These are phyloP conservation scores for Neofusicoccum ribis DNA, from an alignment of 2,329 filamentous ascomycete genomes.

Conservation along the genomic window DNA sequence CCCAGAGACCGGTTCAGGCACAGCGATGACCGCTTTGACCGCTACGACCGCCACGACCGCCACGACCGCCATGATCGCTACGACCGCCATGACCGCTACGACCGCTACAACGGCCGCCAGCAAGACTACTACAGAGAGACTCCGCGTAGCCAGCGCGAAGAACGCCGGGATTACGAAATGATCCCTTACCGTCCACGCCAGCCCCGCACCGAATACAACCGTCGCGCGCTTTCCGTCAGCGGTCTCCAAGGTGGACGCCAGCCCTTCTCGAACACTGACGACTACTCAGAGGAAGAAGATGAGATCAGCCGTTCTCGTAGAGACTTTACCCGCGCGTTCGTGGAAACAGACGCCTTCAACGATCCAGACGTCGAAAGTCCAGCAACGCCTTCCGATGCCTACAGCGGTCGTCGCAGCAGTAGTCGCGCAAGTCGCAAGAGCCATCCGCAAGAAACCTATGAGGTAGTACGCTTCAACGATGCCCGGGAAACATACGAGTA, in stretches of 20 bases:
- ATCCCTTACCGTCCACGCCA: neutral
- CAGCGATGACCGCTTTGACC: no score
- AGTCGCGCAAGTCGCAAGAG: constrained; percentile 5
- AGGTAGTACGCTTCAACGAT: neutral
- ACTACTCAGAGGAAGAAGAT: constrained; percentile 16
- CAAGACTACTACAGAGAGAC: neutral
- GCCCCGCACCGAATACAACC: constrained; percentile 1
- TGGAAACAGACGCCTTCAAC: constrained; percentile 18
- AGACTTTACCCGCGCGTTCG: constrained; percentile 16
- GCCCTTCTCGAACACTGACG: constrained; percentile 7
- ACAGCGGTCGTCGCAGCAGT: constrained; percentile 7
- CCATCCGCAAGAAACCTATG: neutral
- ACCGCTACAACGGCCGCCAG: neutral
- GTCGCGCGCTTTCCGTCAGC: constrained; percentile 14
- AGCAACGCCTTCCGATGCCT: constrained; percentile 3
- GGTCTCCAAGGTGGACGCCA: constrained; percentile 8
- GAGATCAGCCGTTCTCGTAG: constrained; percentile 11
- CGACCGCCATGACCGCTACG: neutral
- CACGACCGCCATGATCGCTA: neutral
- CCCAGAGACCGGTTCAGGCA: no score
- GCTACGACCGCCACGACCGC: no score
- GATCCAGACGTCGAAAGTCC: constrained; percentile 2
- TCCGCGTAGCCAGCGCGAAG: neutral
- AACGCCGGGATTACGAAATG: neutral
- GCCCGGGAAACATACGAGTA: neutral